Conservation (phyloP, 2,329 filamentous ascomycete species). For the Claviceps digitariae region DNA sequence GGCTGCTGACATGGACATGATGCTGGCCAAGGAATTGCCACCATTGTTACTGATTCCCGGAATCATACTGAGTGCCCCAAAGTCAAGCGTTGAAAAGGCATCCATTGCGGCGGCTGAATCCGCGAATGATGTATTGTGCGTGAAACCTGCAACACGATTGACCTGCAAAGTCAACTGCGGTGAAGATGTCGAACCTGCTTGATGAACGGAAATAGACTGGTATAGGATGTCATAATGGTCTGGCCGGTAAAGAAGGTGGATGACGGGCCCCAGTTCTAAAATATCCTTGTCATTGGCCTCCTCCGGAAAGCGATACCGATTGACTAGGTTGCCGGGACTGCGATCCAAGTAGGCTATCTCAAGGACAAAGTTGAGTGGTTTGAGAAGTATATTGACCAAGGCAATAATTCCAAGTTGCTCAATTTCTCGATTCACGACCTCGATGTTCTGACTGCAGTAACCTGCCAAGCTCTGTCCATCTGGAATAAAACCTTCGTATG, state of each 20-base stretch:
- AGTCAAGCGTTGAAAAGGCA: slow-evolving; percentile 28
- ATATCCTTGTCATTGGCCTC: slow-evolving; percentile 33
- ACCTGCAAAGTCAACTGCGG: slow-evolving; percentile 29
- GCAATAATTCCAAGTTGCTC: slow-evolving; percentile 77
- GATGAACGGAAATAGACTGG: slow-evolving; percentile 28
- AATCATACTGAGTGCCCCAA: slow-evolving; percentile 32
- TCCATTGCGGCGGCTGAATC: slow-evolving; percentile 25
- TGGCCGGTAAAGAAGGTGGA: slow-evolving; percentile 51
- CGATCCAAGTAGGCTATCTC: slow-evolving; percentile 88
- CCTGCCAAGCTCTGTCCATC: slow-evolving; percentile 44
- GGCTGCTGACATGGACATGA: slow-evolving; percentile 22
- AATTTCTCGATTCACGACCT: slow-evolving; percentile 69
- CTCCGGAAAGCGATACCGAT: slow-evolving; percentile 51
- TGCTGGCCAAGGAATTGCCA: slow-evolving; percentile 9
- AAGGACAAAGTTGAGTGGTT: slow-evolving; percentile 63
- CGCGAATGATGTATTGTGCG: slow-evolving; percentile 30
- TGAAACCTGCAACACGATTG: slow-evolving; percentile 34
- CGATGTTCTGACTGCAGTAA: slow-evolving; percentile 58
- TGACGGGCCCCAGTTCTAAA: slow-evolving; percentile 32
- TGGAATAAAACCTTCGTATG: slow-evolving; percentile 60
- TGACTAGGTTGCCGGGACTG: slow-evolving; percentile 64
- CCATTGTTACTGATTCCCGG: slow-evolving; percentile 25
- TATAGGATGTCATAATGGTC: slow-evolving; percentile 96
- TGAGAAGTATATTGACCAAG: slow-evolving; percentile 65
- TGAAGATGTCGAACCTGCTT: slow-evolving; percentile 14